Base-by-base conservation (phyloP, 306 rosid species). In the Fagus sylvatica region DNA sequence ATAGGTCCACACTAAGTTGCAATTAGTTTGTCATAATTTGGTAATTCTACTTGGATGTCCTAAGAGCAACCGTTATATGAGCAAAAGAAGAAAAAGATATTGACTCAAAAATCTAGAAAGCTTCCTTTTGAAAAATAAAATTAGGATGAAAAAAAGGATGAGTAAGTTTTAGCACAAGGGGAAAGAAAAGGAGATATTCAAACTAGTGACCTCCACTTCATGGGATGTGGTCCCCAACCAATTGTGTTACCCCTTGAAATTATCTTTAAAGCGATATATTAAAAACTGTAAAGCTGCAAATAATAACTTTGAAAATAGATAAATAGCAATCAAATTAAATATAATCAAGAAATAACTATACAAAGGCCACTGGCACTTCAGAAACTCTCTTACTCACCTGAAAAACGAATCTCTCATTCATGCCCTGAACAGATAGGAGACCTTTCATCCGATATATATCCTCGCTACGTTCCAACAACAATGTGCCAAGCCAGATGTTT, bases 381-480 rank as follows among this genome's bases (percentile, higher is more conserved):
- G 60, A 76, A 75, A 19, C 36, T 11, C 22, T 73, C 13, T 15
- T 69, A 80, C 82, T 78, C 85, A 89, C 99, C 98, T 95, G 99
- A 84, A 95, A 95, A 81, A 95, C 99, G 55, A 95, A 93, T 91
- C 99, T 87, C 81, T 93, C 99, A 3, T 95, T 42, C 99, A 93
- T 95, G 64, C 98, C 98, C 79, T 91, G 83, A 43, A 95, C 94
- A 41, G 97, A 93, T 53, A 95, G 78, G 68, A 95, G 97, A 69
- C 98, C 99, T 73, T 95, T 93, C 99, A 95, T 95, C 49, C 99
- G 87, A 59, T 95, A 95, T 78, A 95, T 93, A 78, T 95, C 99
- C 13, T 95, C 98, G 59, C 97, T 93, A 13, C 89, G 89, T 22
- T 95, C 97, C 90, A 93, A 40, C 77, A 95, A 82, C 72, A 92